Base-by-base conservation (phyloP, 495 filamentous ascomycete species). In the Hyaloscypha finlandica region DNA sequence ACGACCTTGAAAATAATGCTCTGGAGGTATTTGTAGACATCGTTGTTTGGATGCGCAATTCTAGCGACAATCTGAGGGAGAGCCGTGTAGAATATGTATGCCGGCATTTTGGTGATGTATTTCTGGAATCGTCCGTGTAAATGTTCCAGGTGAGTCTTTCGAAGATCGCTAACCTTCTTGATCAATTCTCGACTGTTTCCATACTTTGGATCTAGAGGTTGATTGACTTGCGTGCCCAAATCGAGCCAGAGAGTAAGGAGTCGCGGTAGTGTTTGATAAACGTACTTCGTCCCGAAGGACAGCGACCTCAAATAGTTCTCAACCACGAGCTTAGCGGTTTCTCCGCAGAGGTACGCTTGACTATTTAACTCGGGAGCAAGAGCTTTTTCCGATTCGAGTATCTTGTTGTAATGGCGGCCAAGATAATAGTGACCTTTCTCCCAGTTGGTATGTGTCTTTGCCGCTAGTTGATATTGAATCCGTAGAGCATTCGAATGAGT, bases 371-470 rank as follows among this genome's bases (percentile, higher is more conserved):
- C 84, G 42, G 86, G 81, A 9, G 89, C 87, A 53, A 97, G 85
- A 9, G 83, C 81, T 74, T 91, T 94, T 74, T 98, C 92, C 0
- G 91, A 90, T 70, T 98, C 94, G 22, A 97, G 82, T 19, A 98
- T 84, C 74, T 97, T 99, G 74, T 97, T 96, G 82, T 98, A 99
- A 77, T 98, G 92, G 64, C 94, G 94, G 14, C 95, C 95, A 20
- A 99, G 84, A 77, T 97, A 96, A 76, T 97, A 98, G 75, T 97
- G 92, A 0, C 91, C 94, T 78, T 97, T 97, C 71, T 99, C 96
- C 93, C 94, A 99, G 67, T 86, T 88, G 0, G 78, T 71, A 70
- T 83, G 81, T 9, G 81, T 80, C 69, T 80, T 84, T 20, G 86
- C 80, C 8, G 93, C 94, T 65, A 88, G 81, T 51, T 89, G 88